phyloP scores from a whole-genome alignment of 2,329 filamentous ascomycete genomes.

The Drechslera avenae region DNA sequence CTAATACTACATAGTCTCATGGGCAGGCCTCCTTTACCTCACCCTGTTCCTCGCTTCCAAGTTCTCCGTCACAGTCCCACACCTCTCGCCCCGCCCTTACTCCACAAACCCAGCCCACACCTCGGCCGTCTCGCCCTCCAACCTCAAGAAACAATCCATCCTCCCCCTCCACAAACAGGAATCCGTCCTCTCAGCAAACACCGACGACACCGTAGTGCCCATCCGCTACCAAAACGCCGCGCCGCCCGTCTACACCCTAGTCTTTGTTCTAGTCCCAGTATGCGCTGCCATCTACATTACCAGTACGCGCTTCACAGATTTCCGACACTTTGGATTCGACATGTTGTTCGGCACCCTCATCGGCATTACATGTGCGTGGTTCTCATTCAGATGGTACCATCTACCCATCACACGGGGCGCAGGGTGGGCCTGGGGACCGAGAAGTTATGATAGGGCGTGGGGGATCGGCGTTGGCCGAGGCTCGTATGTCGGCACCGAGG shows the following conservation, averaged over 20 bases:
- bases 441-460: conserved; percentile 74
- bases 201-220: conserved; percentile 52
- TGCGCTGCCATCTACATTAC: conserved; percentile 79
- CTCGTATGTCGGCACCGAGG: conserved; percentile 55
- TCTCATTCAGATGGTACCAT: conserved; percentile 86
- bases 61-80: conserved; percentile 75
- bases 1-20: conserved; percentile 59
- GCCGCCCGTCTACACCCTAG: conserved; percentile 78
- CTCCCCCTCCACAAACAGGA: conserved; percentile 36
- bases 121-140: conserved; percentile 49
- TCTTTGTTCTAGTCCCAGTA: conserved; percentile 72
- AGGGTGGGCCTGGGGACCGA: conserved; percentile 88
- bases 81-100: conserved; percentile 60
- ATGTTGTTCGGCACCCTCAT: conserved; percentile 84
- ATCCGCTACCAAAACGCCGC: conserved; percentile 77
- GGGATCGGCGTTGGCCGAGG: conserved; percentile 70
- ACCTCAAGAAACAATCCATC: conserved; percentile 29
- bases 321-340: conserved; percentile 90
- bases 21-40: conserved; percentile 82
- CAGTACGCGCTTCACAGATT: conserved; percentile 86
- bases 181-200: conserved; percentile 25
- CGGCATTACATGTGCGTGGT: conserved; percentile 71
- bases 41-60: conserved; percentile 86
- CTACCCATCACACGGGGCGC: conserved; percentile 77
- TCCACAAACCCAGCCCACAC: conserved; percentile 57